Evolutionary conservation across 2,329 filamentous ascomycete genomes (phyloP).

Genomic region (Scytalidium lignicola): DNA sequence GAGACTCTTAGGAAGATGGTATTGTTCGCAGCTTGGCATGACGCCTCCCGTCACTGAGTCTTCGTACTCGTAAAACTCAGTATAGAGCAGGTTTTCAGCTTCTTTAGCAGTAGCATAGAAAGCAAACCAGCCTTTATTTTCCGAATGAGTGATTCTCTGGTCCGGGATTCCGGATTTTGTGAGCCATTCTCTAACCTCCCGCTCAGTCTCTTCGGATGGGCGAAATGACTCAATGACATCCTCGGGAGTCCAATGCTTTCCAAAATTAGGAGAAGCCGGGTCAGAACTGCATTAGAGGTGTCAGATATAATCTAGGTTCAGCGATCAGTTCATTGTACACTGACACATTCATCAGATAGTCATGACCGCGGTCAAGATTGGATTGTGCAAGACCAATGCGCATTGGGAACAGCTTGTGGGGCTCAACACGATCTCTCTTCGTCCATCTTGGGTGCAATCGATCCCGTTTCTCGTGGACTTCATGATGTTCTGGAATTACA

Average conservation of each 20-base stretch:
- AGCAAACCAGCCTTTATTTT: slow-evolving; percentile 33
- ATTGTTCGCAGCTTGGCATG: slow-evolving; percentile 24
- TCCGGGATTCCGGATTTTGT: slow-evolving; percentile 20
- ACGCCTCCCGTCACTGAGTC: slow-evolving; percentile 40
- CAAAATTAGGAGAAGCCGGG: slow-evolving; percentile 28
- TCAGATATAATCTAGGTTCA: slow-evolving; percentile 33
- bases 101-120: slow-evolving; percentile 31
- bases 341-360: slow-evolving; percentile 31
- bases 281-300: slow-evolving; percentile 5
- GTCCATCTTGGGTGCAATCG: neutral
- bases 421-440: slow-evolving; percentile 1
- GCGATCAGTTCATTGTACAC: slow-evolving; percentile 23
- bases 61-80: slow-evolving; percentile 33
- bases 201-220: slow-evolving; percentile 23
- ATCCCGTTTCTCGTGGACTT: slow-evolving; percentile 3
- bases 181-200: slow-evolving; percentile 25
- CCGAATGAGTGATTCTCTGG: slow-evolving; percentile 27
- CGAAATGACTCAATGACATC: slow-evolving; percentile 30
- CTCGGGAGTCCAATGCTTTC: slow-evolving; percentile 21
- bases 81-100: slow-evolving; percentile 32
- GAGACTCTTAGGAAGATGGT: slow-evolving; percentile 44
- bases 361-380: slow-evolving; percentile 36
- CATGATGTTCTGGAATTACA: slow-evolving; percentile 9
- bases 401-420: slow-evolving; percentile 28
- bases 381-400: slow-evolving; percentile 36